These are phyloP conservation scores for Sphagnum contortum DNA, from an alignment of 225 moss, liverwort and hornwort species.

Conservation along the genomic window DNA sequence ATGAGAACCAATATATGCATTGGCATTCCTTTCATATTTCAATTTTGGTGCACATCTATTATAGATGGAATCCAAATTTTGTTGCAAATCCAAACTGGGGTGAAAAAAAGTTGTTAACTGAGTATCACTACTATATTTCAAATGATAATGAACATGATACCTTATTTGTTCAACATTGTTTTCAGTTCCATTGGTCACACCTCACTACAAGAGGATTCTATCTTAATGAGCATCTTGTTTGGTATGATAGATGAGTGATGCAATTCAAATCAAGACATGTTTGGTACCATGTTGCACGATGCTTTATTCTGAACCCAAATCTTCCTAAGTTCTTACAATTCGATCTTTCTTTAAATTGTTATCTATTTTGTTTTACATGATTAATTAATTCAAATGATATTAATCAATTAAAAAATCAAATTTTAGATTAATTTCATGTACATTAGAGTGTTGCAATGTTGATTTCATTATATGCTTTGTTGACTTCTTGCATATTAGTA, in stretches of 20 bases:
- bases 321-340: background rate
- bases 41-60: background rate
- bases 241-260: background rate
- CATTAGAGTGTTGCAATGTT: background rate
- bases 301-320: background rate
- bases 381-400: background rate
- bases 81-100: background rate
- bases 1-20: background rate
- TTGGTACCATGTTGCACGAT: background rate
- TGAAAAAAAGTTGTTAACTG: background rate
- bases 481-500: background rate
- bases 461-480: too few relatives aligned
- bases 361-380: background rate
- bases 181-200: background rate
- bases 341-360: too few relatives aligned
- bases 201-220: background rate
- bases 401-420: background rate
- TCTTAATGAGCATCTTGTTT: background rate
- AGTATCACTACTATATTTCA: background rate
- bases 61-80: background rate
- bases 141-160: background rate
- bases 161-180: background rate
- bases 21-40: background rate
- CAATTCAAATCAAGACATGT: background rate
- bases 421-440: background rate